These are phyloP conservation scores for Hippophae rhamnoides DNA, from an alignment of 306 rosid genomes.

Conservation along the genomic window DNA sequence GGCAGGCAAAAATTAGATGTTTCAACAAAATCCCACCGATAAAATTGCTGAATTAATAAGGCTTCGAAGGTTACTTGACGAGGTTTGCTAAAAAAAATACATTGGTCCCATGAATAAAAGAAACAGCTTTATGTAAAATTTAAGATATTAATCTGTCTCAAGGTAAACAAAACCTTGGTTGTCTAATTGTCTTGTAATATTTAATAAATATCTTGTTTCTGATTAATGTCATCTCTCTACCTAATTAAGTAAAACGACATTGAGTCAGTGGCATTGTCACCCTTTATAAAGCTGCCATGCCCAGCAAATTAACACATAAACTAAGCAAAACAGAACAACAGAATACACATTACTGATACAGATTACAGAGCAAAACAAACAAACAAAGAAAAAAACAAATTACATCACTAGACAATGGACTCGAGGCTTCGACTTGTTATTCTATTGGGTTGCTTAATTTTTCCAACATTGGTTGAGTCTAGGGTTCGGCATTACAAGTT, in stretches of 20 bases:
- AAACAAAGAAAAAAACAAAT: slow-evolving; percentile 2
- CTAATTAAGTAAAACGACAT: slow-evolving; percentile 76
- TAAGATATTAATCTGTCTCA: no score
- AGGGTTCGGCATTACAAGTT: slow-evolving; percentile 65
- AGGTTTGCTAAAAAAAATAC: no score
- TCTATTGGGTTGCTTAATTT: slow-evolving; percentile 41
- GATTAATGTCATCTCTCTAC: slow-evolving; percentile 46
- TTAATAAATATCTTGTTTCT: slow-evolving; percentile 27
- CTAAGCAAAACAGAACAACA: slow-evolving; percentile 8
- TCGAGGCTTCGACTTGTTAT: slow-evolving; percentile 35
- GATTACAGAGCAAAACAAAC: neutral
- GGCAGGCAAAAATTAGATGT: no score
- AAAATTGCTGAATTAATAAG: no score
- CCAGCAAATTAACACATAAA: slow-evolving; percentile 32
- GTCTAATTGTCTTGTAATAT: no score
- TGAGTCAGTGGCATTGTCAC: slow-evolving; percentile 32
- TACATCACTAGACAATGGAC: slow-evolving; percentile 25
- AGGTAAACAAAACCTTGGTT: no score
- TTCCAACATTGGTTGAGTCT: slow-evolving; percentile 66
- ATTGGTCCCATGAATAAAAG: no score
- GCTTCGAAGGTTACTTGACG: no score
- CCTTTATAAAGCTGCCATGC: slow-evolving; percentile 52
- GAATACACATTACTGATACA: neutral
- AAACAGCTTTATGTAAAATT: no score
- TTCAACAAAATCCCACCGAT: no score